A percentile compares a stretch with the other conserved stretches of the same genome.
These are phyloP conservation scores for Saccharomyces hybrid DNA, from an alignment of 1,139 yeast genomes.

Conservation along the genomic window DNA sequence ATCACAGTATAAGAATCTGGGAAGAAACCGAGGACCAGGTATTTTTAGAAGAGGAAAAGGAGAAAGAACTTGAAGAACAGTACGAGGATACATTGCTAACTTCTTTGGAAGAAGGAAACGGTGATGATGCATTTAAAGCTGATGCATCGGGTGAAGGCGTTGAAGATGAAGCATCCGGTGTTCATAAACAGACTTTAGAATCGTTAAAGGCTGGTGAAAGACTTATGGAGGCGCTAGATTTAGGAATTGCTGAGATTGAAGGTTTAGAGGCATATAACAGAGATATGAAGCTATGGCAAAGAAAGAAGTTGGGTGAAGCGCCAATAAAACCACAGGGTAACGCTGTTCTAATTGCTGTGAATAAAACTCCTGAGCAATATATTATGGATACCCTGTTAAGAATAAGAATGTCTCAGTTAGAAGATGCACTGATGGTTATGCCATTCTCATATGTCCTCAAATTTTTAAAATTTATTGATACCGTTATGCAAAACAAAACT, in stretches of 20 bases:
- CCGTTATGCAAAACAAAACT: conserved; percentile 55
- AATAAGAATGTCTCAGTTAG: conserved; percentile 78
- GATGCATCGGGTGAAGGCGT: conserved; percentile 39
- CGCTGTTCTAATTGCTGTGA: conserved; percentile 63
- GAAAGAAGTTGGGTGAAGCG: conserved; percentile 37
- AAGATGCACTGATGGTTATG: conserved; percentile 82
- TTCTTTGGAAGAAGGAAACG: conserved; percentile 59
- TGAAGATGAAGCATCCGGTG: conserved; percentile 54
- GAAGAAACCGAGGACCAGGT: conserved; percentile 88
- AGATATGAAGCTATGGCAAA: conserved; percentile 35
- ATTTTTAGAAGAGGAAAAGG: conserved; percentile 91
- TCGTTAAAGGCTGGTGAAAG: conserved; percentile 93
- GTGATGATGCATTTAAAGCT: conserved; percentile 34
- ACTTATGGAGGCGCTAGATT: conserved; percentile 84
- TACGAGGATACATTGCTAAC: conserved; percentile 72
- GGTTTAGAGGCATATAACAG: conserved; percentile 45
- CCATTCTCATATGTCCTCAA: conserved; percentile 80
- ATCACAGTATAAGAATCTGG: conserved; percentile 89
- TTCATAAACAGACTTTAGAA: conserved; percentile 78
- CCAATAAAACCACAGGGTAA: conserved; percentile 59
- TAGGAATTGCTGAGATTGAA: conserved; percentile 66
- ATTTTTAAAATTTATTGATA: conserved; percentile 62
- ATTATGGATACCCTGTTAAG: conserved; percentile 63
- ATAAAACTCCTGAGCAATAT: conserved; percentile 66
- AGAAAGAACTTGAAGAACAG: conserved; percentile 86